Base-by-base conservation (phyloP, 2,329 filamentous ascomycete genomes). In the Ceratocystis alfenasii region DNA sequence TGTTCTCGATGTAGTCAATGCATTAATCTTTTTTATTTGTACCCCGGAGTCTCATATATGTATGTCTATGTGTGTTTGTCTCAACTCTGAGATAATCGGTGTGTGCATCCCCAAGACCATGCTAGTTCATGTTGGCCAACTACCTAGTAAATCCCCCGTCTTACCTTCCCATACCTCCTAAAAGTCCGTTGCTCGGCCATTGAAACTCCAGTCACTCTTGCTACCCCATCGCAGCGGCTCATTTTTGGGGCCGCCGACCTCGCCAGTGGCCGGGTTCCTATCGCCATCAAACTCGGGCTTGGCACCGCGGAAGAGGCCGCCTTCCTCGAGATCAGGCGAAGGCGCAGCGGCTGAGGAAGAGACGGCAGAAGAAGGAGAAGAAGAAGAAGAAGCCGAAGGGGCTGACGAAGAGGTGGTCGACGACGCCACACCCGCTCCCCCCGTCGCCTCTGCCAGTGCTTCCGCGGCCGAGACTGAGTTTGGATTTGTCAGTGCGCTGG, bases 161-260 rank as follows among this genome's bases (percentile, higher is more conserved):
- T 48, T 48, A 48, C 45, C 15, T 48, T 17, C 46, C n/a, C 46
- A 22, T 22, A 12, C n/a, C 17, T 30, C 53, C 73, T 70, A 85
- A 68, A 99, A 99, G 76, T 99, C 94, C 28, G 93, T 97, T 65
- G 95, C 92, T 69, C 93, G 80, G 60, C 94, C 94, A 75, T 96
- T 96, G 75, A 89, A 99, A 74, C 90, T 96, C 88, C 92, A 99
- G 71, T 87, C 84, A 0, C 89, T 87, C 0, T 72, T 74, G 20
- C 81, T 79, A 0, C 91, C 91, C 93, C 93, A 96, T 71, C 92
- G 79, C 73, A 97, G 73, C 63, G 94, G 94, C 76, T 99, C 93
- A 73, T 95, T 97, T 85, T 97, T 99, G 5, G 94, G 94, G 0
- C 94, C 94, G 5, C 94, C 94, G 10, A 96, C 85, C 80, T 99